Evolutionary conservation across 192 early-diverging fungal genomes (phyloP).

Genomic region (Dissophora globulifera): DNA sequence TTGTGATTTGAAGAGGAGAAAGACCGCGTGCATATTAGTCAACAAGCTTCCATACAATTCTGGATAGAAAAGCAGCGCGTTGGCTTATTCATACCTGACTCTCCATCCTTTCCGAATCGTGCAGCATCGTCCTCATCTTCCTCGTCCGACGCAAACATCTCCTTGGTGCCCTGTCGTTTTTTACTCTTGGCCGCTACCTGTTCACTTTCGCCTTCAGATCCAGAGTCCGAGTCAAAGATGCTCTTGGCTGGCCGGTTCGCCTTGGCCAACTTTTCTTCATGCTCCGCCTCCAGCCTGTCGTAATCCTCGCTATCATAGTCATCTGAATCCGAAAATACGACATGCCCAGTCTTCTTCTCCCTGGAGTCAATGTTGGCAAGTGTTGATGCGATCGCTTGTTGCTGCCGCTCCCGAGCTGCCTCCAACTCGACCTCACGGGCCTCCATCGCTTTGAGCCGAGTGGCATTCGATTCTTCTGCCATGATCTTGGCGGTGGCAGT

Average conservation of each 20-base stretch:
- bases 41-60: too few relatives aligned
- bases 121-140: slow-evolving; percentile 50
- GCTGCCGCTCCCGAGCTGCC: slow-evolving; percentile 25
- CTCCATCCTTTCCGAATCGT: slow-evolving; percentile 8
- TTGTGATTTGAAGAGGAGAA: too few relatives aligned
- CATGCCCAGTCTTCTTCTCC: slow-evolving; percentile 45
- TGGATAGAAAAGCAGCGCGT: too few relatives aligned
- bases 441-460: slow-evolving; percentile 43
- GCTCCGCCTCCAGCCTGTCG: slow-evolving; percentile 42
- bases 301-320: slow-evolving; percentile 47
- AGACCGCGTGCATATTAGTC: too few relatives aligned
- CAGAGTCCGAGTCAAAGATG: slow-evolving; percentile 51
- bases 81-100: slow-evolving; percentile 19
- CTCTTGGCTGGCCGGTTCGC: slow-evolving; percentile 42
- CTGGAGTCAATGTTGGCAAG: slow-evolving; percentile 50
- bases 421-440: slow-evolving; percentile 39
- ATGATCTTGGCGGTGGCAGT: slow-evolving; percentile 12
- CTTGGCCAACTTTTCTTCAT: slow-evolving; percentile 33
- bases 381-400: slow-evolving; percentile 41
- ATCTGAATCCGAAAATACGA: slow-evolving; percentile 47
- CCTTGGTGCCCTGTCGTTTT: slow-evolving; percentile 49
- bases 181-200: slow-evolving; percentile 8
- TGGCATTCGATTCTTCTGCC: slow-evolving; percentile 40
- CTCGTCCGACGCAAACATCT: slow-evolving; percentile 66
- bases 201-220: slow-evolving; percentile 27